Evolutionary conservation across 768 basidiomycete genomes (phyloP).

Genomic region (Crepidotus variabilis): DNA sequence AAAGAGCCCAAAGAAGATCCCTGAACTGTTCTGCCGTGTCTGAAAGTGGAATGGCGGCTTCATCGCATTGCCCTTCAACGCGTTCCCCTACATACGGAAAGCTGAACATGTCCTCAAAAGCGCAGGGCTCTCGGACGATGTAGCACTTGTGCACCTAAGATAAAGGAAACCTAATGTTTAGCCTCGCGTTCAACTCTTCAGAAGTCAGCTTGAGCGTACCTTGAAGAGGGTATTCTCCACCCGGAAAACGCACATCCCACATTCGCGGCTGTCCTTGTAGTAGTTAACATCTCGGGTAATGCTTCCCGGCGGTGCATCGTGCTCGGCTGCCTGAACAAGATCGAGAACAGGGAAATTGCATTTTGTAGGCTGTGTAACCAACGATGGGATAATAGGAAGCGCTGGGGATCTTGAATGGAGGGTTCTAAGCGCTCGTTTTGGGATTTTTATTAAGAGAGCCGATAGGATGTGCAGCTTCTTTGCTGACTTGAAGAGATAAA

Average conservation of each 20-base stretch:
- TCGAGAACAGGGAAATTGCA: constrained; percentile 15
- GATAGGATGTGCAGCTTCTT: constrained; percentile 33
- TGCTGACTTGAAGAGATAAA: constrained; percentile 33
- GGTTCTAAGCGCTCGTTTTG: constrained; percentile 23
- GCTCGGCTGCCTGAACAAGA: constrained; percentile 16
- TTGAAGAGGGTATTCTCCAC: constrained; percentile 63
- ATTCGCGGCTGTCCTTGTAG: constrained; percentile 29
- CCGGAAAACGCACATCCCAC: constrained; percentile 57
- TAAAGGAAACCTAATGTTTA: constrained; percentile 1
- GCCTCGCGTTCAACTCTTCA: background rate
- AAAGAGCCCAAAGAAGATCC: constrained; percentile 46
- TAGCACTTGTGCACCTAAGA: constrained; percentile 42
- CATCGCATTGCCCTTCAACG: constrained; percentile 25
- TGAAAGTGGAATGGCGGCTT: constrained; percentile 30
- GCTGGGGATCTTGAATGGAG: constrained; percentile 4
- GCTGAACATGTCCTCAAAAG: constrained; percentile 38
- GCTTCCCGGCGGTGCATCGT: constrained; percentile 12
- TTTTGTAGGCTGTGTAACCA: background rate
- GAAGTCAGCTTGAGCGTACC: constrained; percentile 28
- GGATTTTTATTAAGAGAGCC: constrained; percentile 25
- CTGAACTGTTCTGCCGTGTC: constrained; percentile 43
- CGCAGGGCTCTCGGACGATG: constrained; percentile 37
- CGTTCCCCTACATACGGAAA: constrained; percentile 24
- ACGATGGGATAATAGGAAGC: background rate
- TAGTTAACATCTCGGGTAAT: constrained; percentile 29